These are phyloP conservation scores for Fusarium neocosmosporiellum DNA, from an alignment of 2,329 filamentous ascomycete species.

Conservation along the genomic window DNA sequence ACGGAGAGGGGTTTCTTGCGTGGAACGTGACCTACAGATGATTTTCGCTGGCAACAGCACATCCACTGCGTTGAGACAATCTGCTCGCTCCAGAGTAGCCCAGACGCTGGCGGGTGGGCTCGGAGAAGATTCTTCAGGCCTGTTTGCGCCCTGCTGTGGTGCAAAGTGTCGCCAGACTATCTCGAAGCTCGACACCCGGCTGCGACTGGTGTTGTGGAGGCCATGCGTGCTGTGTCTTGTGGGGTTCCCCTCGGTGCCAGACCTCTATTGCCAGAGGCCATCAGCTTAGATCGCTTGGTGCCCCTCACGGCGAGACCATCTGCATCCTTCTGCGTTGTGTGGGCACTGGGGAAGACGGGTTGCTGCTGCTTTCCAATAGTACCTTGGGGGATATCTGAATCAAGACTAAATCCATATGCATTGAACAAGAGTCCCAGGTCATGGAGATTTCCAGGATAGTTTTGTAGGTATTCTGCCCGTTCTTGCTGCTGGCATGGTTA, in stretches of 20 bases:
- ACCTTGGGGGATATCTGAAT: too few relatives aligned
- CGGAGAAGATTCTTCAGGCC: neutral
- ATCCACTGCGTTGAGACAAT: too few relatives aligned
- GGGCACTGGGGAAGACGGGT: too few relatives aligned
- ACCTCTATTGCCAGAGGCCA: slow-evolving; percentile 65
- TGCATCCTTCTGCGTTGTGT: slow-evolving; percentile 57
- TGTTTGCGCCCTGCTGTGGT: neutral
- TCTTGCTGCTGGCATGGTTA: too few relatives aligned
- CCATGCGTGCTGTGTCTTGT: slow-evolving; percentile 59
- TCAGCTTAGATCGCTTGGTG: slow-evolving; percentile 64
- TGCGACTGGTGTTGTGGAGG: slow-evolving; percentile 62
- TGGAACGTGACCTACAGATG: neutral
- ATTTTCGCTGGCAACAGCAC: too few relatives aligned
- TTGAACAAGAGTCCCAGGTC: too few relatives aligned
- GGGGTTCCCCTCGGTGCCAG: slow-evolving; percentile 59
- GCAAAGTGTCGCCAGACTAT: slow-evolving; percentile 43
- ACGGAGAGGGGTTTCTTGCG: neutral
- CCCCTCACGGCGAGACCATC: slow-evolving; percentile 67
- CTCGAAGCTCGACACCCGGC: slow-evolving; percentile 56
- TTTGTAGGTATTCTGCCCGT: too few relatives aligned
- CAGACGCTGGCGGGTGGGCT: too few relatives aligned
- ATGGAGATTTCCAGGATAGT: too few relatives aligned
- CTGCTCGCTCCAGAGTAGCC: too few relatives aligned
- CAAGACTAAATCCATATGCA: too few relatives aligned
- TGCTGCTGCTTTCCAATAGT: too few relatives aligned